Base-by-base conservation (phyloP, 2,329 filamentous ascomycete species). In the Talaromyces pinophilus region DNA sequence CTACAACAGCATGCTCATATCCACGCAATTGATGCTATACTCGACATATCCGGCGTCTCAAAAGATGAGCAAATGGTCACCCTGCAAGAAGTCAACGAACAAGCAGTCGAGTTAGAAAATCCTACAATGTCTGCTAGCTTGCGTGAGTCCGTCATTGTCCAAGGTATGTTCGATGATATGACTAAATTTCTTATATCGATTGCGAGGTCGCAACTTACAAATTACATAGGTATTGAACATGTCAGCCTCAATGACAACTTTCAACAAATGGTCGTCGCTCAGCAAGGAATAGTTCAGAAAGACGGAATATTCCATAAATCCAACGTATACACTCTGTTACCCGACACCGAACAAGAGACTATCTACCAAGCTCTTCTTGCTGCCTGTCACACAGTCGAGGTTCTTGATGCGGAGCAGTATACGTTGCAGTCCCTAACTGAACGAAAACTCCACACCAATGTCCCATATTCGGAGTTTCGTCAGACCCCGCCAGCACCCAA, bases 341-440 rank as follows among this genome's bases (percentile, higher is more conserved):
- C 35, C 0, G 7, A 40, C 15, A 17, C 28, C 17, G 59, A 66
- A 25, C 38, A 66, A 48, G 50, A 59, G 38, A 3, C n/a, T 5
- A 59, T 57, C 11, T 59, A 59, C 30, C 3, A 30, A 7, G 40
- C 19, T 57, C 38, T 66, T n/a, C 48, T 46, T 30, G 50, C 22
- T 35, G 28, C 50, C 35, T 66, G 64, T 38, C 64, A 66, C 33
- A 17, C 22, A 40, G 17, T 15, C 6, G 19, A 54, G n/a, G 28
- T 25, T 55, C 64, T 66, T 22, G 33, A 46, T 48, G 38, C 19
- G 3, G 50, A 66, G 48, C 35, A 57, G 25, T 66, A 66, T 38
- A 57, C 50, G 11, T 17, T 66, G 13, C 64, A 25, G 17, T 28
- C 30, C 3, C 17, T 3, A 15, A 57, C 38, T 3, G 52, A 40